A percentile compares a stretch with the other conserved stretches of the same genome.
Evolutionary conservation across 768 basidiomycete genomes (phyloP).

Genomic region (Hirschioporus abietinus): DNA sequence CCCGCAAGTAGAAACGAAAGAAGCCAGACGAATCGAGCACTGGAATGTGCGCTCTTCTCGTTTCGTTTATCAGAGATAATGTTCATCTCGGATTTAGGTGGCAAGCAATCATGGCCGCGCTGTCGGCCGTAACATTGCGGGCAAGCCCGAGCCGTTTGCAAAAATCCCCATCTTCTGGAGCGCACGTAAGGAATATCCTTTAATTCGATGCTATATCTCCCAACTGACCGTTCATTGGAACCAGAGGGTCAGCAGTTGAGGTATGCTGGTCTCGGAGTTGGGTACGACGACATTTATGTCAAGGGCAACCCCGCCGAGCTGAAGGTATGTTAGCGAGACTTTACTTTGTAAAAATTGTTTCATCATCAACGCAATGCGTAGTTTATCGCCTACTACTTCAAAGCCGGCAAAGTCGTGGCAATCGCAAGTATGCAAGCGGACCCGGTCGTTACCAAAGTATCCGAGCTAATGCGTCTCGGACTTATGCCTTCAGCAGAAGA

Average conservation of each 20-base stretch:
- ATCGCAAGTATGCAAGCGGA: constrained; percentile 80
- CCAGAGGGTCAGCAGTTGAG: constrained; percentile 81
- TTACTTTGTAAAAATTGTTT: not conserved
- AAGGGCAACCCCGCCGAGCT: constrained; percentile 69
- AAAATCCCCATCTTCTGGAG: constrained; percentile 91
- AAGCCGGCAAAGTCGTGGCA: constrained; percentile 57
- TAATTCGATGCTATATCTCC: constrained; percentile 1
- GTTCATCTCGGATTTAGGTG: constrained; percentile 37
- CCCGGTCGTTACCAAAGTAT: constrained; percentile 71
- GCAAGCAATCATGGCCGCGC: constrained; percentile 84
- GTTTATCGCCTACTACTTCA: constrained; percentile 80
- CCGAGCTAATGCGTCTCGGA: constrained; percentile 71
- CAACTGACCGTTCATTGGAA: not conserved
- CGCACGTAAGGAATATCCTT: constrained; percentile 50
- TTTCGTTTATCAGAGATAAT: not conserved
- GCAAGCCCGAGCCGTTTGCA: constrained; percentile 56
- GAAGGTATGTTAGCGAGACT: constrained; percentile 46
- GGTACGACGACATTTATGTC: constrained; percentile 73
- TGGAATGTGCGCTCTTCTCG: constrained; percentile 63
- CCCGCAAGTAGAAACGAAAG: constrained; percentile 52
- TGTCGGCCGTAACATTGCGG: constrained; percentile 74
- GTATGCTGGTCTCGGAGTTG: constrained; percentile 71
- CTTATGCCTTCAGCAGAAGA: constrained; percentile 78
- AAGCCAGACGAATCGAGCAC: constrained; percentile 69
- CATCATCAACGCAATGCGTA: no score